Percentiles rank a stretch among this genome's conserved stretches.
Evolutionary conservation across 2,329 filamentous ascomycete species (phyloP).

Genomic region (Akanthomyces dipterigenus): DNA sequence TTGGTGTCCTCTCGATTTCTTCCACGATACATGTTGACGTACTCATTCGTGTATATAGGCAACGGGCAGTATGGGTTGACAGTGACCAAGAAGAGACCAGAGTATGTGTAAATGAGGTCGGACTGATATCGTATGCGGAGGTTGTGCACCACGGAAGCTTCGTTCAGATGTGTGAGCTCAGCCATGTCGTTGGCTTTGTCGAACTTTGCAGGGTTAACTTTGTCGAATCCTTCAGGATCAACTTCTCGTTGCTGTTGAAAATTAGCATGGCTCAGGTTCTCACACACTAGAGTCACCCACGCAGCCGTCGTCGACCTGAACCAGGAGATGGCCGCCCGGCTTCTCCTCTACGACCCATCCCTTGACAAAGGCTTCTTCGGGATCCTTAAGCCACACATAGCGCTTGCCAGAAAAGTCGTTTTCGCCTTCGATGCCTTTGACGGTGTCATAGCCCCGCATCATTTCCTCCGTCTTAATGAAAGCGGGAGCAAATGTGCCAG

Average conservation of each 20-base stretch:
- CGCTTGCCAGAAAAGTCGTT: constrained; percentile 98
- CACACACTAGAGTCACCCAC: constrained; percentile 44
- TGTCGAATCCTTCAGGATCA: constrained; percentile 82
- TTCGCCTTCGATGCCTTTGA: constrained; percentile 81
- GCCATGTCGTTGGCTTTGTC: constrained; percentile 99
- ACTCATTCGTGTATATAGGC: constrained; percentile 93
- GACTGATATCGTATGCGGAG: constrained; percentile 90
- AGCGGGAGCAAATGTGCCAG: constrained; percentile 85
- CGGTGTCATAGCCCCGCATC: constrained; percentile 47
- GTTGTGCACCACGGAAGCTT: constrained; percentile 96
- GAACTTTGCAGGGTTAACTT: constrained; percentile 98
- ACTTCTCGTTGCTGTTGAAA: constrained; percentile 71
- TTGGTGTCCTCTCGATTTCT: constrained; percentile 87
- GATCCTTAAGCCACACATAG: constrained; percentile 95
- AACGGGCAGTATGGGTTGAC: constrained; percentile 94
- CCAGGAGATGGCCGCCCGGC: constrained; percentile 60
- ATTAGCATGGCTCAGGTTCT: constrained; percentile 2
- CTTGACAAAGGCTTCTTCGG: constrained; percentile 79
- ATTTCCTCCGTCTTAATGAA: constrained; percentile 89
- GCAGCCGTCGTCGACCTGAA: constrained; percentile 89
- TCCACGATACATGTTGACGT: constrained; percentile 97
- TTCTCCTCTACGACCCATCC: constrained; percentile 87
- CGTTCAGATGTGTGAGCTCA: constrained; percentile 94
- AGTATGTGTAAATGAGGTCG: constrained; percentile 97
- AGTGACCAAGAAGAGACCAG: constrained; percentile 90